Percentiles rank a stretch among this genome's conserved stretches.
These are phyloP conservation scores for Firmiana major DNA, from an alignment of 345 rosid species.

Conservation along the genomic window DNA sequence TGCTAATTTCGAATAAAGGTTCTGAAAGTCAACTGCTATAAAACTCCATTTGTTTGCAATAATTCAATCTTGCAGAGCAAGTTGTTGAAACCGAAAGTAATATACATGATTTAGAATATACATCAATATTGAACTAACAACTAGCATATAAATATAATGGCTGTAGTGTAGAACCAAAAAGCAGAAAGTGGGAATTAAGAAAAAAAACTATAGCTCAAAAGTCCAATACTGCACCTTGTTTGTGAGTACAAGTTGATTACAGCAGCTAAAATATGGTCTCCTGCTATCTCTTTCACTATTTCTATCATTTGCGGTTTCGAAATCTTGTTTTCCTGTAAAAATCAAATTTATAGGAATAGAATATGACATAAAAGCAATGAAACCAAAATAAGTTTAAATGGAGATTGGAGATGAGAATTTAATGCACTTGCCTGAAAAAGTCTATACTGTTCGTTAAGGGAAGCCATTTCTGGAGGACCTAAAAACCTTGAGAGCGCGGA, in stretches of 20 bases:
- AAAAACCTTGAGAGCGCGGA: not conserved
- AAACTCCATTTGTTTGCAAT: not conserved
- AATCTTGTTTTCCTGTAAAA: not conserved
- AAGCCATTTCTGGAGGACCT: not conserved
- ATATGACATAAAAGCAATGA: not conserved
- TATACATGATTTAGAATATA: not conserved
- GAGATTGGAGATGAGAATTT: not conserved
- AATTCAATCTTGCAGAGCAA: not conserved
- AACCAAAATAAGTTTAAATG: not conserved
- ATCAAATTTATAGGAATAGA: not conserved
- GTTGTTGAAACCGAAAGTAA: not conserved
- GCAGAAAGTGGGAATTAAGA: not conserved
- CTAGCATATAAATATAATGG: not conserved
- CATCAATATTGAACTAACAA: not conserved
- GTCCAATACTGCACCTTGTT: not conserved
- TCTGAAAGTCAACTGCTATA: not conserved
- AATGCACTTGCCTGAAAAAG: not conserved
- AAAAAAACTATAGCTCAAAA: not conserved
- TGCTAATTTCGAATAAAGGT: not conserved
- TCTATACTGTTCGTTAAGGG: not conserved
- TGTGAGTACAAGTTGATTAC: not conserved
- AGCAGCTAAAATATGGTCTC: not conserved
- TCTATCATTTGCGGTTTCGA: not conserved
- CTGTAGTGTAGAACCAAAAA: not conserved
- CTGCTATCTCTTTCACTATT: not conserved